Base-by-base conservation (phyloP, 2,329 filamentous ascomycete species). In the Geosmithia flava region DNA sequence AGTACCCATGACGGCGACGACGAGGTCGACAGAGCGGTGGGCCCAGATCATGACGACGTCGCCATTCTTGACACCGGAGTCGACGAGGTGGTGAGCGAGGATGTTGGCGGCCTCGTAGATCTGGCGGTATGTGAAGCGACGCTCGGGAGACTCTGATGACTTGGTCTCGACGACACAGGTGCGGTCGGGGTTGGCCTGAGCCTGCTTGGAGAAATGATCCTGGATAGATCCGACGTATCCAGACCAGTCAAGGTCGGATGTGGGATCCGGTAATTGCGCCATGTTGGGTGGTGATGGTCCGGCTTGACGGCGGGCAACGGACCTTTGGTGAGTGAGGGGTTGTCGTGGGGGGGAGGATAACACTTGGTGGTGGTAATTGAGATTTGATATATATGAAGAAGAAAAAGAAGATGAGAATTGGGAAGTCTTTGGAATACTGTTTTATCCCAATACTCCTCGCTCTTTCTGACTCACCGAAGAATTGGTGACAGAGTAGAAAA, bases 11-110 rank as follows among this genome's bases (percentile, higher is more conserved):
- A 89, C 81, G 37, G 84, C 87, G 44, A 70, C 59, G 42, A 79
- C 70, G 13, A 80, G 63, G 27, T 79, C 74, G 33, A 95, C 89
- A 49, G 81, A 81, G 50, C 90, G 80, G 65, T 95, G 78, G 49
- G 87, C 87, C 60, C 82, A 96, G 53, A 93, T 86, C 87, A 95
- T 95, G 57, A 95, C 88, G 2, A 95, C 89, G 60, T 97, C 89
- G 8, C 88, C 89, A 55, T 80, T 72, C 50, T 81, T 73, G 53
- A 88, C 73, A 50, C 90, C 89, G 57, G 80, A 74, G 46, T 83
- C 72, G 48, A 85, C 76, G 19, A 96, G 74, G 59, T 95, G 78
- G 65, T 95, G 81, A 20, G 88, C 86, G 7, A 96, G 64, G 17
- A 80, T 73, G 61, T 94, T 94, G 29, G 87, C 85, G 0, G 84